Percentiles rank a stretch among this genome's conserved stretches.
Evolutionary conservation across 1,139 yeast genomes (phyloP).

Genomic region (Nakaseomyces uthaithaninus): DNA sequence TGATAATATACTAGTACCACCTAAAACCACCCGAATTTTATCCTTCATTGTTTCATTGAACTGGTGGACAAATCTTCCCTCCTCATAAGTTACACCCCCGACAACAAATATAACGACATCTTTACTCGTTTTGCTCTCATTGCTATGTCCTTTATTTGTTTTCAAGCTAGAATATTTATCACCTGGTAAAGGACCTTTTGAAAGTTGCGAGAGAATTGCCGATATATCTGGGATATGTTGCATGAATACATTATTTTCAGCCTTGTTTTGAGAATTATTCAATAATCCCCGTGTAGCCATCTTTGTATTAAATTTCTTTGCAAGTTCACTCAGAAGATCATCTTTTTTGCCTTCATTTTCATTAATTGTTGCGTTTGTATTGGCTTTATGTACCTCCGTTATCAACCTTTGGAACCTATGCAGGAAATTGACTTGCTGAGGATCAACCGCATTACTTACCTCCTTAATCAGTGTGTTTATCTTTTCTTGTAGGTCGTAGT

Average conservation of each 20-base stretch:
- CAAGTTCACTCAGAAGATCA: conserved; percentile 30
- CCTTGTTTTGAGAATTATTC: conserved; percentile 13
- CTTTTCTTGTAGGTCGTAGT: conserved; percentile 35
- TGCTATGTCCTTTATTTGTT: conserved; percentile 22
- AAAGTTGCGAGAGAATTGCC: conserved; percentile 40
- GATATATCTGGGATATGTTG: conserved; percentile 74
- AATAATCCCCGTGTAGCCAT: conserved; percentile 16
- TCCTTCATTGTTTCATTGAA: conserved; percentile 45
- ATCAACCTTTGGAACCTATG: conserved; percentile 23
- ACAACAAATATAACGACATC: conserved; percentile 74
- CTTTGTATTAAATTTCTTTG: conserved; percentile 28
- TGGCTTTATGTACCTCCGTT: conserved; percentile 5
- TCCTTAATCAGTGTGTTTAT: conserved; percentile 10
- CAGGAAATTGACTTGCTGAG: conserved; percentile 19
- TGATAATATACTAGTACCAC: conserved; percentile 66
- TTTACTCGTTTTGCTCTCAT: conserved; percentile 42
- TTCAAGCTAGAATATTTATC: conserved; percentile 44
- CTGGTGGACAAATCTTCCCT: conserved; percentile 72
- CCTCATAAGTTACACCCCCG: conserved; percentile 92
- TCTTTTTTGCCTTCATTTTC: conserved; percentile 14
- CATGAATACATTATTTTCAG: conserved; percentile 49
- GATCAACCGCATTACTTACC: conserved; percentile 18
- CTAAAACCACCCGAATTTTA: conserved; percentile 54
- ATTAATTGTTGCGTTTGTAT: background rate
- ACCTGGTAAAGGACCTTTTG: conserved; percentile 44